phyloP scores from a whole-genome alignment of 495 filamentous ascomycete genomes.

The Copromyces sp. region DNA sequence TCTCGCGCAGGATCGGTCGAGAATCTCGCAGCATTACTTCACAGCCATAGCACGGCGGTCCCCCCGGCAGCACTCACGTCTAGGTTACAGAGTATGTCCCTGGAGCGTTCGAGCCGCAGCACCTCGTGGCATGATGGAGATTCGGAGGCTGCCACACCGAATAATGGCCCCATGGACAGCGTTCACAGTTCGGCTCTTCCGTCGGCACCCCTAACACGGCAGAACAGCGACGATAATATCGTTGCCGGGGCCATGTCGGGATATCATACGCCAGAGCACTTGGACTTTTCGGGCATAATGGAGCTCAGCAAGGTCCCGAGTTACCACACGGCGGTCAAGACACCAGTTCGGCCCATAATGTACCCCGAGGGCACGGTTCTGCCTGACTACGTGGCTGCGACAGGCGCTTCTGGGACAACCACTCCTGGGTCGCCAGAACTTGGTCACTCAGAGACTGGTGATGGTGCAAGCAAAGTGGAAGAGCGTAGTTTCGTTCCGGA shows the following conservation, averaged over 20 bases:
- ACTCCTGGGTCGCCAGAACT: not conserved
- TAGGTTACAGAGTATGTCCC: constrained; percentile 50
- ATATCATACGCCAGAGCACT: constrained; percentile 40
- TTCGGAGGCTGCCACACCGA: constrained; percentile 24
- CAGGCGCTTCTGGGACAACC: constrained; percentile 22
- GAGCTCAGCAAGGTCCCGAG: constrained; percentile 66
- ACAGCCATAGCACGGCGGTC: constrained; percentile 35
- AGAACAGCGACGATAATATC: constrained; percentile 51
- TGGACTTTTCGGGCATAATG: constrained; percentile 52
- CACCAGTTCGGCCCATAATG: constrained; percentile 36
- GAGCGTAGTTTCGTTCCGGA: not conserved
- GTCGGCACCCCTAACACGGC: constrained; percentile 40
- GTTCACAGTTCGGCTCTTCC: constrained; percentile 20
- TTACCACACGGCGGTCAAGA: constrained; percentile 65
- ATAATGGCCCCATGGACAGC: constrained; percentile 14
- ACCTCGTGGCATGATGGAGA: constrained; percentile 20
- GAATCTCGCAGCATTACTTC: constrained; percentile 48
- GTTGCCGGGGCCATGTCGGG: constrained; percentile 5
- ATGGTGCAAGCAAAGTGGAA: not conserved
- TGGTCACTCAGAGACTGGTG: not conserved
- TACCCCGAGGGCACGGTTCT: constrained; percentile 15
- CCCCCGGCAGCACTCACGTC: constrained; percentile 52
- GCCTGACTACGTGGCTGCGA: constrained; percentile 35
- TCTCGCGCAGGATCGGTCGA: constrained; percentile 72
- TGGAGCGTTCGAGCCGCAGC: constrained; percentile 27